Evolutionary conservation across 768 basidiomycete species (phyloP), one percentile per base, ranked within the genome.

Genomic region (Boletus patriciae): DNA sequence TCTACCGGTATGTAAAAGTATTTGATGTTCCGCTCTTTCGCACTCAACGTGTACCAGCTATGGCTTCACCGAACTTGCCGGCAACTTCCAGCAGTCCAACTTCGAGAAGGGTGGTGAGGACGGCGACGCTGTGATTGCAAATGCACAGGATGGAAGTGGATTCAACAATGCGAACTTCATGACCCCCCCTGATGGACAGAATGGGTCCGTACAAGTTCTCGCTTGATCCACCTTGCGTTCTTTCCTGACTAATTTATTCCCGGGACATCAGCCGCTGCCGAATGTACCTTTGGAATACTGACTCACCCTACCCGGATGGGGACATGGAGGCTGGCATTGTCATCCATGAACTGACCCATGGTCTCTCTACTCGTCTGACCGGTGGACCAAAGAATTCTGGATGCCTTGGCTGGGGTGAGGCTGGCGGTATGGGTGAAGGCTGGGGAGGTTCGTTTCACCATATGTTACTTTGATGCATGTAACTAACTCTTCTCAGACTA

Each of bases 61-160:
- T 60, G 96, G 96, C 19, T 99, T 99, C 73, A 90, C 90, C 67
- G 95, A 98, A 72, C 78, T 79, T 10, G 76, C 90, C 2, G 95
- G 95, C 15, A 98, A 99, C 81, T 99, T 98, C 88, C 96, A 99
- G 74, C 92, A 94, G 66, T 83, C 92, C 81, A 98, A 98, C 83
- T 96, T 95, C 65, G 94, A 86, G 1, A 85, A 86, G 40, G 96
- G 95, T 27, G 96, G 96, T 21, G 73, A 74, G 52, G 94, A 93
- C 66, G 83, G 83, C 60, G 94, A 99, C 62, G 94, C 86, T 33
- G 92, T 99, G 55, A 93, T 97, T 58, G 85, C 90, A 52, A 96
- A 96, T 66, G 96, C 96, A 2, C 94, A 98, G 73, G 96, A 98
- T 63, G 96, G 96, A 40, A 88, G 85, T 15, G 95, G 94, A 2